Evolutionary conservation across 495 filamentous ascomycete species (phyloP).

Genomic region (Pseudomonodictys pantanalensis): DNA sequence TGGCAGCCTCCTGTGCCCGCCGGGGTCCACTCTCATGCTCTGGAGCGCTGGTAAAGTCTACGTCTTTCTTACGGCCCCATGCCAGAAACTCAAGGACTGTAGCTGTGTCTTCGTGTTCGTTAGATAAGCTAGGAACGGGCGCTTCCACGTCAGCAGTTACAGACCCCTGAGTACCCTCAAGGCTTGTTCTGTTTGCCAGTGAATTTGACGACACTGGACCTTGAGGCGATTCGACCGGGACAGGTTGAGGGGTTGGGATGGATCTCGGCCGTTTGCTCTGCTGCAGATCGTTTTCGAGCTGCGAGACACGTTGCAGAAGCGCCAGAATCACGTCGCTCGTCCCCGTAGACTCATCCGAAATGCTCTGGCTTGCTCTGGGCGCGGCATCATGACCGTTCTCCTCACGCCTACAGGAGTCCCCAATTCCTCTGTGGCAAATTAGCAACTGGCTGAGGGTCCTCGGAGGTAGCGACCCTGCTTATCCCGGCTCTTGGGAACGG

Average conservation of each 20-base stretch:
- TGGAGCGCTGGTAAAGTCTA: slow-evolving; percentile 34
- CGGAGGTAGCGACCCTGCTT: no score
- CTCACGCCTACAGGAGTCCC: background rate
- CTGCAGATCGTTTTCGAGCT: background rate
- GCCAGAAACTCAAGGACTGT: slow-evolving; percentile 49
- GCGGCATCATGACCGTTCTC: background rate
- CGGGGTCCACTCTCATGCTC: slow-evolving; percentile 1
- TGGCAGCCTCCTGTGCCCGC: no score
- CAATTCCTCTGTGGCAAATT: background rate
- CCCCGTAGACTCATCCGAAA: background rate
- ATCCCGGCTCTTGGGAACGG: no score
- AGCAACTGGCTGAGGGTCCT: background rate
- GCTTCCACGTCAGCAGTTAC: no score
- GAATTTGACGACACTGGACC: no score
- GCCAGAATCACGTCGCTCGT: background rate
- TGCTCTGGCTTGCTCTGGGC: background rate
- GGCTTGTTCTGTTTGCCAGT: no score
- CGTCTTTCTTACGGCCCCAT: slow-evolving; percentile 46
- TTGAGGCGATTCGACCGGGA: no score
- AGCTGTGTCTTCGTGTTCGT: slow-evolving; percentile 44
- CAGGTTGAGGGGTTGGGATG: no score
- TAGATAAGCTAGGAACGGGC: no score
- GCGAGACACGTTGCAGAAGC: background rate
- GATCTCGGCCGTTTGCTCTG: no score
- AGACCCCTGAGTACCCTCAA: no score